Evolutionary conservation across 176 grass and related monocot genomes (phyloP).

Genomic region (Puya raimondii): DNA sequence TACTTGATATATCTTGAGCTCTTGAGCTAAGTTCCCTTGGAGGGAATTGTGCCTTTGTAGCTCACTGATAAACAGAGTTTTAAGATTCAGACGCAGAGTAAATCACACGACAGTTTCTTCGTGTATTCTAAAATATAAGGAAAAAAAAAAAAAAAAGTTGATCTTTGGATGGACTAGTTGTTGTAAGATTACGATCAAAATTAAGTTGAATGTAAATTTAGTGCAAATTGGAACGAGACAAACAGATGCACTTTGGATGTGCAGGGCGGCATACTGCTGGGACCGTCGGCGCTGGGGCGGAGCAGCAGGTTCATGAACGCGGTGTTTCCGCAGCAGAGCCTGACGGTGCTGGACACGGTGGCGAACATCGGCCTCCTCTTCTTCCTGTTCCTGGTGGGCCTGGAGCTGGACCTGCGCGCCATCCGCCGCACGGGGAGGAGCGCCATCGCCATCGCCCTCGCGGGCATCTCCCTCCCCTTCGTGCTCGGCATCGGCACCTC

Average conservation of each 20-base stretch:
- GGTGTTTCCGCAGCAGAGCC: constrained; percentile 45
- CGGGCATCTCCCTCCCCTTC: constrained; percentile 46
- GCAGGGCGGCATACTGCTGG: constrained; percentile 54
- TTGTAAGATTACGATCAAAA: too few relatives aligned
- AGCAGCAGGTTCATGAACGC: constrained; percentile 31
- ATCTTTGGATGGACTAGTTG: too few relatives aligned
- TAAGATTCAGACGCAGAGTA: too few relatives aligned
- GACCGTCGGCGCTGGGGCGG: constrained; percentile 54
- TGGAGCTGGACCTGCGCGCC: constrained; percentile 44
- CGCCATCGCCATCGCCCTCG: constrained; percentile 42
- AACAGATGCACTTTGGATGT: neutral
- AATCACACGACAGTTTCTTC: too few relatives aligned
- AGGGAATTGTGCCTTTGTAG: too few relatives aligned
- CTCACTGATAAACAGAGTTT: too few relatives aligned
- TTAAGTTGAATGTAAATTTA: too few relatives aligned
- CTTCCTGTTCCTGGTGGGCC: constrained; percentile 77
- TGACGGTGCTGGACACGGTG: constrained; percentile 52
- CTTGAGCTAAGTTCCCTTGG: too few relatives aligned
- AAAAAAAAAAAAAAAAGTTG: too few relatives aligned
- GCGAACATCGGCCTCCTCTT: constrained; percentile 55
- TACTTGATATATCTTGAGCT: too few relatives aligned
- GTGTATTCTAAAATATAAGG: too few relatives aligned
- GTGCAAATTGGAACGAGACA: neutral
- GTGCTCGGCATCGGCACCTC: constrained; percentile 41
- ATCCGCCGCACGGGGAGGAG: constrained; percentile 41